Evolutionary conservation across 1,284 basidiomycete species (phyloP).

Genomic region (Ceratobasidium theobromae): DNA sequence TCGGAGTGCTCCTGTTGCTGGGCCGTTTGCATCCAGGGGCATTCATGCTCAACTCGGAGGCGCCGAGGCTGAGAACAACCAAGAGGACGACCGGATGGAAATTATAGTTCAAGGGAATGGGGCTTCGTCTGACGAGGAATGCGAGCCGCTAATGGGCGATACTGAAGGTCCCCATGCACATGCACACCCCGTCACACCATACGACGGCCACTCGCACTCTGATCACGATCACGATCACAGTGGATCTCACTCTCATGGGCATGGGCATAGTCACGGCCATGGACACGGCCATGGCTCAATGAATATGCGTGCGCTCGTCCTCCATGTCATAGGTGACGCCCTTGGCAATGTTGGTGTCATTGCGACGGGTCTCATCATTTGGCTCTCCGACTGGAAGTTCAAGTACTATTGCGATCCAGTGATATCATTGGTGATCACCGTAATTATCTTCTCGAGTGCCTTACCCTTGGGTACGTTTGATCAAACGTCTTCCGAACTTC

Average conservation of each 20-base stretch:
- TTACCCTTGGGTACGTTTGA: conserved; percentile 77
- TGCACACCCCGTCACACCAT: conserved; percentile 47
- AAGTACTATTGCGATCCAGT: conserved; percentile 93
- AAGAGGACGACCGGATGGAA: neutral
- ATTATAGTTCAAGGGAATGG: conserved; percentile 2
- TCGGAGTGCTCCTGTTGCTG: conserved; percentile 29
- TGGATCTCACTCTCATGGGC: conserved; percentile 34
- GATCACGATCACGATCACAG: conserved; percentile 38
- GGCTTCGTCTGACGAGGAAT: conserved; percentile 30
- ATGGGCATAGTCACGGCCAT: conserved; percentile 51
- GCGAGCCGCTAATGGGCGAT: conserved; percentile 22
- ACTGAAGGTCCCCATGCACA: conserved; percentile 42
- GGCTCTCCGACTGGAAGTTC: conserved; percentile 75
- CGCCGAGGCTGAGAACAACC: neutral
- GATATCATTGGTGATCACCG: conserved; percentile 92
- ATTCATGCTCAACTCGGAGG: conserved; percentile 6
- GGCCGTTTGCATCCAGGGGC: conserved; percentile 6
- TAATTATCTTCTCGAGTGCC: conserved; percentile 96
- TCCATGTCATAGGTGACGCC: conserved; percentile 97
- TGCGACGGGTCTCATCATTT: conserved; percentile 88
- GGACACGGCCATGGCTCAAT: conserved; percentile 72
- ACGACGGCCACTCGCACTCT: conserved; percentile 38
- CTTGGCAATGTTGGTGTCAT: conserved; percentile 98
- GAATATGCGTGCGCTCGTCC: conserved; percentile 95
- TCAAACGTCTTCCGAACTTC: conserved; percentile 35